Evolutionary conservation across 2,329 filamentous ascomycete species (phyloP).

Genomic region (Colletotrichum acutatum): DNA sequence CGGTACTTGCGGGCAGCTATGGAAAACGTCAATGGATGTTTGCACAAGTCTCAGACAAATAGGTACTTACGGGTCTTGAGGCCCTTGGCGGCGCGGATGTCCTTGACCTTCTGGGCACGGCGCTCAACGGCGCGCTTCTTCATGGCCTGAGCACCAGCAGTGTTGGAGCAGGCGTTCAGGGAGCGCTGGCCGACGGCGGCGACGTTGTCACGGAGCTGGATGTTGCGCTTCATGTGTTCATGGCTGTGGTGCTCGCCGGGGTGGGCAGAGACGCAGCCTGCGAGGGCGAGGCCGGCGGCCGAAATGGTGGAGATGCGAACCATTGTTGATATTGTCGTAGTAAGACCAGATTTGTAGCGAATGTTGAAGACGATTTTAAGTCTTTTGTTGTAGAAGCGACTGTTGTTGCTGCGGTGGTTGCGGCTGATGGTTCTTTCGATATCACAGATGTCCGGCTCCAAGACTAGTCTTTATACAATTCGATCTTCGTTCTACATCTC

Average conservation of each 20-base stretch:
- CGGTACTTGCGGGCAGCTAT: slow-evolving; percentile 45
- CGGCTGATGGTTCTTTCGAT: neutral
- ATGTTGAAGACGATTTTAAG: slow-evolving; percentile 2
- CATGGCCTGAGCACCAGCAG: slow-evolving; percentile 50
- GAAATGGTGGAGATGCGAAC: slow-evolving; percentile 19
- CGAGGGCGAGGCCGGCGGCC: slow-evolving; percentile 35
- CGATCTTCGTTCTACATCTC: neutral
- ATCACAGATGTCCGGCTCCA: neutral
- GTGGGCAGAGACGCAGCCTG: slow-evolving; percentile 43
- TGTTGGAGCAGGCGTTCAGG: slow-evolving; percentile 51
- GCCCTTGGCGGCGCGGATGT: slow-evolving; percentile 48
- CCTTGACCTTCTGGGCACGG: slow-evolving; percentile 50
- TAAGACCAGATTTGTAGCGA: neutral
- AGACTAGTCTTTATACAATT: slow-evolving; percentile 21
- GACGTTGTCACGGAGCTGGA: slow-evolving; percentile 45
- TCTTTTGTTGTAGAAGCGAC: neutral
- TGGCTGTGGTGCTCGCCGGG: slow-evolving; percentile 45
- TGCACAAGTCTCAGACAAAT: too few species aligned
- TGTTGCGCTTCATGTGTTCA: slow-evolving; percentile 45
- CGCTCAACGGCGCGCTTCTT: slow-evolving; percentile 53
- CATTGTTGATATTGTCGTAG: neutral
- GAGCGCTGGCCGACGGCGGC: slow-evolving; percentile 48
- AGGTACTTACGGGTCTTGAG: slow-evolving; percentile 20
- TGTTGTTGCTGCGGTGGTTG: slow-evolving; percentile 20
- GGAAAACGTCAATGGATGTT: slow-evolving; percentile 41